Evolutionary conservation across 805 yeast species (phyloP), one percentile per base, ranked within the genome.

Genomic region (Candida tibetensis): DNA sequence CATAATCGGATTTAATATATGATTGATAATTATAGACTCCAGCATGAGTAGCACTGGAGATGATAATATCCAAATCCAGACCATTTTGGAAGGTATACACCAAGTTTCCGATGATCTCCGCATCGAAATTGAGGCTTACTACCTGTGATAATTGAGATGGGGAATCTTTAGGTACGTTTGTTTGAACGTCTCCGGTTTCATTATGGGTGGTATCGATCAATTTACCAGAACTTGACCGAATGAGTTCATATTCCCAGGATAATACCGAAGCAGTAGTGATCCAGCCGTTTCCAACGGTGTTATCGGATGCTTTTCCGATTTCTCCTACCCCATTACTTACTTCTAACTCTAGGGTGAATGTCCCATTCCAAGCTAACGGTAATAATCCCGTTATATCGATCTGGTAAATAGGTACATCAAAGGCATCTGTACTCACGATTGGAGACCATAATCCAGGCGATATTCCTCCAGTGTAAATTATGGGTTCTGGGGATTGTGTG

Each of bases 361-460:
- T 36, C 3, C 26, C 14, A 6, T 42, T 44, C 89, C 90, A 84
- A 21, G 86, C 55, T 12, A 64, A 56, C 2, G 95, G 93, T 41
- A 87, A 60, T 44, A 80, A 69, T 1, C 85, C 78, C 8, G 91
- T 76, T 32, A 88, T 51, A 46, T 88, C 95, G 31, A 88, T 55
- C 39, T 79, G 81, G 46, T 82, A 67, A n/a, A 82, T 72, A 13
- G 78, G 79, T 22, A 87, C 64, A 55, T 88, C 95, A 60, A 80
- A 85, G 1, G 95, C 82, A 42, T 79, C 74, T 13, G 75, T 71
- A 2, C 87, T 81, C 6, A 87, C 95, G 42, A 85, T 77, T 3
- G 95, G 87, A 34, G 74, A 71, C 96, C 96, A 88, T 32, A 87
- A 62, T 3, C 82, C 71, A 1, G 96, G 95, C 1, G 89, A 76